A percentile compares a stretch with the other conserved stretches of the same genome.
These are phyloP conservation scores for Hortiboletus campestris DNA, from an alignment of 768 basidiomycete species.

Conservation along the genomic window DNA sequence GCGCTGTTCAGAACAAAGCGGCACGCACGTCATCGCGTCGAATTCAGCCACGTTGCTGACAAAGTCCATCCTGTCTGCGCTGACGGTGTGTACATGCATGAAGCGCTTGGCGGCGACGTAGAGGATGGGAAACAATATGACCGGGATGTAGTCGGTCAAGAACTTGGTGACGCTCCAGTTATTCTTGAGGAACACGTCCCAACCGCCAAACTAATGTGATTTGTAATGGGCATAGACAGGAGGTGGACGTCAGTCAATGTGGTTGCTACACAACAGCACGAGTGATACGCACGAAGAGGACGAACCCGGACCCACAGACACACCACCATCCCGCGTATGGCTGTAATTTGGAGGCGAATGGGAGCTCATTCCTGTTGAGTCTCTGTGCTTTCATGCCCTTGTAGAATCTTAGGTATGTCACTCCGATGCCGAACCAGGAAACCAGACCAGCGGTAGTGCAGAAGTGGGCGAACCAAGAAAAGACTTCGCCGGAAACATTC, in stretches of 20 bases:
- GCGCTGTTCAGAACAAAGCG: not conserved
- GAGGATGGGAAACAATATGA: conserved; percentile 46
- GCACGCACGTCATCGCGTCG: conserved; percentile 25
- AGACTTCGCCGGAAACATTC: conserved; percentile 36
- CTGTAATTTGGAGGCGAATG: conserved; percentile 41
- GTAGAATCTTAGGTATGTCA: conserved; percentile 47
- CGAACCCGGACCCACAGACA: conserved; percentile 23
- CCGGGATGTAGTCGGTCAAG: conserved; percentile 42
- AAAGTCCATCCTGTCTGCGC: conserved; percentile 27
- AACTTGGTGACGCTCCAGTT: conserved; percentile 38
- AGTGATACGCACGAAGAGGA: conserved; percentile 34
- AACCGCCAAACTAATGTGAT: conserved; percentile 36
- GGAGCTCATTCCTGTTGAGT: conserved; percentile 43
- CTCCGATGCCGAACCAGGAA: conserved; percentile 43
- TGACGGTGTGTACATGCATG: conserved; percentile 9
- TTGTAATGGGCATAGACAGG: no score
- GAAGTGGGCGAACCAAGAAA: conserved; percentile 40
- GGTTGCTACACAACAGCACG: not conserved
- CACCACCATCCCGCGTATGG: conserved; percentile 42
- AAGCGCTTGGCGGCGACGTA: conserved; percentile 32
- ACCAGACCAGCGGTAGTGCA: conserved; percentile 40
- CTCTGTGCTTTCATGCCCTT: conserved; percentile 50
- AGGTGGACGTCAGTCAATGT: not conserved
- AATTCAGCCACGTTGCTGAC: conserved; percentile 24
- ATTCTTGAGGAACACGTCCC: conserved; percentile 37